These are phyloP conservation scores for Rhododendron mucronatum DNA, from an alignment of 148 eudicot species.

Conservation along the genomic window DNA sequence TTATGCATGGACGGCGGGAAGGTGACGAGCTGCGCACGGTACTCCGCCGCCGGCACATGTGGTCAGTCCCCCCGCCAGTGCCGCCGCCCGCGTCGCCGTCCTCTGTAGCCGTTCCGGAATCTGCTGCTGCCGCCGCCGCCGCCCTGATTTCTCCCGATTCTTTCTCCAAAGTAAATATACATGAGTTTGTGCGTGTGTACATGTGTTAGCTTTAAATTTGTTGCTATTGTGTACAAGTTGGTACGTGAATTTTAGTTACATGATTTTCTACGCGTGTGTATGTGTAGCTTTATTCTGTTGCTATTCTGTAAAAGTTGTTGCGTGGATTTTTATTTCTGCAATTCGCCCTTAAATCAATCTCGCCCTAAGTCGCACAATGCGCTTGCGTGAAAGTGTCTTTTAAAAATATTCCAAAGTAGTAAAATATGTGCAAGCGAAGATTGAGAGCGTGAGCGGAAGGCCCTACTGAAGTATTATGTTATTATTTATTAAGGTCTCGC, in stretches of 20 bases:
- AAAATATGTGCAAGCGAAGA: too few species aligned
- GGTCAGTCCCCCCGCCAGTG: conserved; percentile 16
- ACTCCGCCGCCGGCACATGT: conserved; percentile 28
- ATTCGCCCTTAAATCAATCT: too few species aligned
- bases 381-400: too few species aligned
- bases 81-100: conserved; percentile 11
- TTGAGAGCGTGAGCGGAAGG: too few species aligned
- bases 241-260: not conserved
- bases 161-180: conserved; percentile 18
- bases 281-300: not conserved
- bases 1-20: conserved; percentile 12
- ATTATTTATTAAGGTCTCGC: too few species aligned
- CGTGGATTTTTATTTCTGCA: too few species aligned
- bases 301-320: too few species aligned
- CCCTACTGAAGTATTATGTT: too few species aligned
- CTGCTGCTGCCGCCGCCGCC: not conserved
- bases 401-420: too few species aligned
- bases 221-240: not conserved
- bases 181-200: not conserved
- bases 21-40: conserved; percentile 2
- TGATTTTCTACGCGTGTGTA: too few species aligned
- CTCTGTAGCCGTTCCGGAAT: conserved; percentile 10
- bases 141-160: conserved; percentile 9
- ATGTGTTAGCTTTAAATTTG: not conserved
- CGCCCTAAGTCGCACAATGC: too few species aligned